phyloP scores from a whole-genome alignment of 192 early-diverging fungal genomes.

The Coemansia sp. region DNA sequence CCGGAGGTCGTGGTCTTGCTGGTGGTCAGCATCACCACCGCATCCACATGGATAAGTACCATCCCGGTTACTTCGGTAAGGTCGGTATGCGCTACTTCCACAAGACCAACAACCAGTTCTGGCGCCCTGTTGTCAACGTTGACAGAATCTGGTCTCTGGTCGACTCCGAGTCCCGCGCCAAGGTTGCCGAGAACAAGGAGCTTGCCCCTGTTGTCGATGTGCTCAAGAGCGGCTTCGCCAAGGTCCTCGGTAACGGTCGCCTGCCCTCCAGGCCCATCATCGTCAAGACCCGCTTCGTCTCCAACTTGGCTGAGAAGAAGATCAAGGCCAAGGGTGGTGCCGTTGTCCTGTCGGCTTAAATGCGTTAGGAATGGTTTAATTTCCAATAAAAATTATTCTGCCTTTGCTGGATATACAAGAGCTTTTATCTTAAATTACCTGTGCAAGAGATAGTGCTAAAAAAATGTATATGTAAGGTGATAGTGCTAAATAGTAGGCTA shows the following conservation, averaged over 20 bases:
- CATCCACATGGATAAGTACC: conserved; percentile 99
- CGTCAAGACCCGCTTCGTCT: conserved; percentile 93
- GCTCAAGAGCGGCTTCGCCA: conserved; percentile 82
- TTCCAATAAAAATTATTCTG: conserved; percentile 17
- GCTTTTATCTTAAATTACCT: neutral
- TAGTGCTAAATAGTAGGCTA: neutral
- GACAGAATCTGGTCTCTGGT: conserved; percentile 95
- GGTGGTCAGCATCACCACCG: conserved; percentile 99
- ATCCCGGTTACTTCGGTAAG: conserved; percentile 99
- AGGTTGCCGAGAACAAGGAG: conserved; percentile 82
- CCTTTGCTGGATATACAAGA: neutral
- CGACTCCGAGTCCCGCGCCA: conserved; percentile 79
- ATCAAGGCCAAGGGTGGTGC: conserved; percentile 96
- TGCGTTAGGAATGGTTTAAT: conserved; percentile 13
- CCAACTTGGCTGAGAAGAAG: conserved; percentile 95
- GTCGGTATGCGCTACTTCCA: conserved; percentile 99
- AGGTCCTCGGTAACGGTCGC: conserved; percentile 95
- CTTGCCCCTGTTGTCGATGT: conserved; percentile 94
- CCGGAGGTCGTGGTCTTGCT: conserved; percentile 99
- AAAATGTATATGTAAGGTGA: neutral
- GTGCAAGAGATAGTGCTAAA: neutral
- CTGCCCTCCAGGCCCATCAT: conserved; percentile 91
- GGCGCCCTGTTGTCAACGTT: conserved; percentile 89
- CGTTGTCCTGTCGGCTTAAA: conserved; percentile 59
- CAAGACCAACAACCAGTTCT: conserved; percentile 87